These are phyloP conservation scores for Xylariaceae sp. DNA, from an alignment of 2,329 filamentous ascomycete genomes.

Conservation along the genomic window DNA sequence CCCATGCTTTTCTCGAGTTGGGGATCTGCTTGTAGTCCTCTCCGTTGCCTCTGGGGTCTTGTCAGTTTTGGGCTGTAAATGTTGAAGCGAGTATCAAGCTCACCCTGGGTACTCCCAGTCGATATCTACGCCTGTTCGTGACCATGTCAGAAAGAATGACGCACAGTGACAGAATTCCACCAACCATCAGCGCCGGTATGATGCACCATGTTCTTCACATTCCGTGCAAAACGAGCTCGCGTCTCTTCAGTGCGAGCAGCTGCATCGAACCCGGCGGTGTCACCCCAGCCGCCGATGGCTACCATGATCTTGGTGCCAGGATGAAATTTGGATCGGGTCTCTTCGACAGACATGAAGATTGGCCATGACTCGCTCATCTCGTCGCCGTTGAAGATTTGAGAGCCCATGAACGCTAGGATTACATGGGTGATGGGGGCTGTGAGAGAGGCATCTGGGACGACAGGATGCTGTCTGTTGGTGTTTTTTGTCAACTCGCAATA, in stretches of 20 bases:
- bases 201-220: slow-evolving; percentile 51
- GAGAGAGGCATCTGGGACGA: slow-evolving; percentile 27
- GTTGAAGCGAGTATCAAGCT: background rate
- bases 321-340: slow-evolving; percentile 50
- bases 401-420: slow-evolving; percentile 52
- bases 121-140: slow-evolving; percentile 46
- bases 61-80: slow-evolving; percentile 9
- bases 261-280: slow-evolving; percentile 51
- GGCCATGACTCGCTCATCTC: slow-evolving; percentile 44
- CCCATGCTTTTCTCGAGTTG: slow-evolving; percentile 54
- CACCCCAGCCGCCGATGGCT: slow-evolving; percentile 64
- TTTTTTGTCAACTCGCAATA: background rate
- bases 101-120: slow-evolving; percentile 57
- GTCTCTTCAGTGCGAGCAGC: slow-evolving; percentile 45
- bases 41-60: slow-evolving; percentile 55
- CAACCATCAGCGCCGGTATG: slow-evolving; percentile 55
- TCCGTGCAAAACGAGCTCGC: slow-evolving; percentile 52
- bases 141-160: background rate
- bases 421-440: slow-evolving; percentile 50
- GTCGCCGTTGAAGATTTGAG: slow-evolving; percentile 45
- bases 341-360: slow-evolving; percentile 46
- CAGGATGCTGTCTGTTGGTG: slow-evolving; percentile 26
- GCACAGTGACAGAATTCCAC: slow-evolving; percentile 38
- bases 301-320: slow-evolving; percentile 56
- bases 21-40: slow-evolving; percentile 62